Evolutionary conservation across 2,329 filamentous ascomycete genomes (phyloP).

Genomic region (Fusarium praegraminearum): DNA sequence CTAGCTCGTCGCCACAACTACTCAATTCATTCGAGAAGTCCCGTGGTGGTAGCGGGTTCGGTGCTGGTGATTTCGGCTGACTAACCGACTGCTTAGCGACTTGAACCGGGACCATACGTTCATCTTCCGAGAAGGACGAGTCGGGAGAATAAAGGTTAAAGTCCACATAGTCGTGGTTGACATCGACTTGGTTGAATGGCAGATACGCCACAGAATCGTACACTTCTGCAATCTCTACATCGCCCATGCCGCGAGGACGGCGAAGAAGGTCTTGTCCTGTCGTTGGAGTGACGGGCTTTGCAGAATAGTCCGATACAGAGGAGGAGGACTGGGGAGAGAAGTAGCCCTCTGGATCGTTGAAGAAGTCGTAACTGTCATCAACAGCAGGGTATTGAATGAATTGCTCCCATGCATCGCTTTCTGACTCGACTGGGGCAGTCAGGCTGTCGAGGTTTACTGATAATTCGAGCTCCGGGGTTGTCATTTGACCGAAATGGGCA

Average conservation of each 20-base stretch:
- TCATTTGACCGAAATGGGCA: constrained; percentile 20
- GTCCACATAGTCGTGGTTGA: constrained; percentile 60
- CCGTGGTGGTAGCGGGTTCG: constrained; percentile 24
- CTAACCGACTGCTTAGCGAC: constrained; percentile 36
- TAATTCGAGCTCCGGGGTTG: constrained; percentile 40
- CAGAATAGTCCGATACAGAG: constrained; percentile 46
- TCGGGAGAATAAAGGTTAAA: constrained; percentile 68
- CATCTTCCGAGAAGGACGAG: constrained; percentile 63
- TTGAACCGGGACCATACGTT: constrained; percentile 54
- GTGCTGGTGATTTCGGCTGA: constrained; percentile 35
- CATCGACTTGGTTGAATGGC: constrained; percentile 43
- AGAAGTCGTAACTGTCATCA: constrained; percentile 60
- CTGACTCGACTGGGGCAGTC: constrained; percentile 26
- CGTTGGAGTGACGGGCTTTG: constrained; percentile 47
- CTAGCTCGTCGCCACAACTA: constrained; percentile 8
- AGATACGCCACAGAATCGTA: constrained; percentile 29
- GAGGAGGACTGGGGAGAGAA: constrained; percentile 55
- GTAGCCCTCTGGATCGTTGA: constrained; percentile 58
- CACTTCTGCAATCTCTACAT: constrained; percentile 15
- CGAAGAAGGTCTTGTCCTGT: constrained; percentile 40
- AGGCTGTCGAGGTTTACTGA: constrained; percentile 41
- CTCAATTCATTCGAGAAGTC: constrained; percentile 19
- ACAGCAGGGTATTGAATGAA: constrained; percentile 59
- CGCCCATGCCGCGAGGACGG: constrained; percentile 5
- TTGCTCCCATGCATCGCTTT: constrained; percentile 57